phyloP scores from a whole-genome alignment of 352 stramenopile species.

The Phytophthora vignae region DNA sequence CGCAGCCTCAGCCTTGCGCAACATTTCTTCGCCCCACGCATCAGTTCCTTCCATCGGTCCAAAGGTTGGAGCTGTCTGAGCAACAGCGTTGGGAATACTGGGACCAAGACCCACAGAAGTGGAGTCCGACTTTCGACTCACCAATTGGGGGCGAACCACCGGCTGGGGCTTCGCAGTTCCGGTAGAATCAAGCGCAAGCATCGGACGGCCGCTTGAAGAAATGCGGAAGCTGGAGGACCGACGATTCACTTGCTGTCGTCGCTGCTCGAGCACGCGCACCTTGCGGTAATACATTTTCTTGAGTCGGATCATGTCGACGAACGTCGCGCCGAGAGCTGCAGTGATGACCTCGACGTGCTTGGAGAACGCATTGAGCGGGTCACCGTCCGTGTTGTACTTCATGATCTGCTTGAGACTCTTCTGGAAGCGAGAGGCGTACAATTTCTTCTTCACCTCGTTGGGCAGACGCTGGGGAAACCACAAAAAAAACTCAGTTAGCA shows the following conservation, averaged over 20 bases:
- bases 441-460: constrained; percentile 82
- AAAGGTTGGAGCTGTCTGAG: neutral
- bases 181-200: neutral
- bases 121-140: constrained; percentile 7
- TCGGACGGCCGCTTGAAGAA: constrained; percentile 27
- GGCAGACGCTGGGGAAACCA: constrained; percentile 54
- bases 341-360: constrained; percentile 83
- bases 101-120: neutral
- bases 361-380: constrained; percentile 69
- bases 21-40: constrained; percentile 54
- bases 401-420: constrained; percentile 77
- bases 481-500: constrained; percentile 1
- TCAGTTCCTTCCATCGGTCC: neutral
- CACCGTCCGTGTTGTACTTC: constrained; percentile 79
- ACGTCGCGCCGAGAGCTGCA: constrained; percentile 58
- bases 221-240: constrained; percentile 26
- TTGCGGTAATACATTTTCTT: constrained; percentile 62
- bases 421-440: constrained; percentile 73
- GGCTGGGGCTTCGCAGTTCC: neutral
- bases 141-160: neutral
- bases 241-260: constrained; percentile 18
- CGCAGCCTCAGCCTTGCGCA: constrained; percentile 51
- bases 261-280: constrained; percentile 30
- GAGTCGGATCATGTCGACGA: constrained; percentile 61
- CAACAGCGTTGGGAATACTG: neutral